These are phyloP conservation scores for Nemania sp. DNA, from an alignment of 2,329 filamentous ascomycete species.

Conservation along the genomic window DNA sequence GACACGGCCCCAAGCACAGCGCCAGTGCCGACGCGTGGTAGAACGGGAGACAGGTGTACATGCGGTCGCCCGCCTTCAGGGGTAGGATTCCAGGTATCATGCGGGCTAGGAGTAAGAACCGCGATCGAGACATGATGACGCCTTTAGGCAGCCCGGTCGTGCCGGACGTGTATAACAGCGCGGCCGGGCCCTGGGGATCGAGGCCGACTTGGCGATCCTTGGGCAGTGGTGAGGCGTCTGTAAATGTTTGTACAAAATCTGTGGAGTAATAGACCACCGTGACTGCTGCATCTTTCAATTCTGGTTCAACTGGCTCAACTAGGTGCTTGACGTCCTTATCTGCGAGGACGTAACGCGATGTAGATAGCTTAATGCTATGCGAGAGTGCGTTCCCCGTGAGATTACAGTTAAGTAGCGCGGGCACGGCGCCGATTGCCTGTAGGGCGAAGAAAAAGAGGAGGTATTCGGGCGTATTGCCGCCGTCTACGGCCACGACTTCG, in stretches of 20 bases:
- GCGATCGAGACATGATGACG: conserved; percentile 58
- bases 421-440: conserved; percentile 65
- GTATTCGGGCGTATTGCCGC: conserved; percentile 69
- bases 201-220: conserved; percentile 57
- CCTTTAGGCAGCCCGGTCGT: conserved; percentile 78
- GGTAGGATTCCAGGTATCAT: conserved; percentile 23
- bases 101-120: conserved; percentile 33
- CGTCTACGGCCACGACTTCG: conserved; percentile 66
- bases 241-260: conserved; percentile 46
- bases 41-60: conserved; percentile 75
- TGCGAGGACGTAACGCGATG: conserved; percentile 58
- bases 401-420: conserved; percentile 72
- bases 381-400: conserved; percentile 63
- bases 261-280: conserved; percentile 56
- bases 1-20: conserved; percentile 54
- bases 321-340: conserved; percentile 58
- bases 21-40: conserved; percentile 76
- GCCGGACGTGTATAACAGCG: conserved; percentile 73
- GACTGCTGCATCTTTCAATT: conserved; percentile 57
- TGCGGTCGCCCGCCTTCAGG: conserved; percentile 53
- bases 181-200: conserved; percentile 54
- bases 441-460: conserved; percentile 66
- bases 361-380: conserved; percentile 65
- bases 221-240: conserved; percentile 52
- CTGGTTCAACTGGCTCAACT: conserved; percentile 60